Evolutionary conservation across 2,329 filamentous ascomycete genomes (phyloP).

Genomic region (Cytospora piceae): DNA sequence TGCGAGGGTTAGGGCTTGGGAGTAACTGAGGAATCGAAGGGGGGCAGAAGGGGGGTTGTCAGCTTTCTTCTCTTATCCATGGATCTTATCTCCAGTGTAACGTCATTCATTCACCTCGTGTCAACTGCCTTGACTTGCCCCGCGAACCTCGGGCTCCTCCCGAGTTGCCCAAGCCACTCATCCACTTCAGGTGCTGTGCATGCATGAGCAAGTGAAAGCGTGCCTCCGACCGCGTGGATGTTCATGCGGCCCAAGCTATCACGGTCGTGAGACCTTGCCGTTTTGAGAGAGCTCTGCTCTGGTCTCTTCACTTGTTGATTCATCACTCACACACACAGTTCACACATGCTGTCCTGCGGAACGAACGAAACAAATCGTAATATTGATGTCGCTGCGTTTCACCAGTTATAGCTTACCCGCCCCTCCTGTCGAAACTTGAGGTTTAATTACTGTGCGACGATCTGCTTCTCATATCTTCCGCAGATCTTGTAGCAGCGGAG

Average conservation of each 20-base stretch:
- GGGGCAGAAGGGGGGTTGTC: not conserved
- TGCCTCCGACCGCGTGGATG: not conserved
- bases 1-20: not conserved
- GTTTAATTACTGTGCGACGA: conserved; percentile 4
- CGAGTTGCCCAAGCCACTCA: not conserved
- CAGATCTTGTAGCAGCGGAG: not conserved
- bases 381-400: conserved; percentile 13
- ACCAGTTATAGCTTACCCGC: conserved; percentile 8
- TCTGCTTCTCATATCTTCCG: not conserved
- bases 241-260: conserved; percentile 3
- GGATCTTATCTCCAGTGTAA: not conserved
- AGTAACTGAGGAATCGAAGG: too few species aligned
- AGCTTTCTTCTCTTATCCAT: not conserved
- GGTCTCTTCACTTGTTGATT: not conserved
- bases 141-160: not conserved
- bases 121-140: not conserved
- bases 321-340: not conserved
- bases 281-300: conserved; percentile 1
- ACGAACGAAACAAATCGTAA: conserved; percentile 10
- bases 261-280: conserved; percentile 3
- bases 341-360: not conserved
- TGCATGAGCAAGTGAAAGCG: not conserved
- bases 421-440: conserved; percentile 5
- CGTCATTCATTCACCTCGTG: not conserved
- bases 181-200: not conserved